Base-by-base conservation (phyloP, 345 rosid genomes). In the Boechera divaricarpa region DNA sequence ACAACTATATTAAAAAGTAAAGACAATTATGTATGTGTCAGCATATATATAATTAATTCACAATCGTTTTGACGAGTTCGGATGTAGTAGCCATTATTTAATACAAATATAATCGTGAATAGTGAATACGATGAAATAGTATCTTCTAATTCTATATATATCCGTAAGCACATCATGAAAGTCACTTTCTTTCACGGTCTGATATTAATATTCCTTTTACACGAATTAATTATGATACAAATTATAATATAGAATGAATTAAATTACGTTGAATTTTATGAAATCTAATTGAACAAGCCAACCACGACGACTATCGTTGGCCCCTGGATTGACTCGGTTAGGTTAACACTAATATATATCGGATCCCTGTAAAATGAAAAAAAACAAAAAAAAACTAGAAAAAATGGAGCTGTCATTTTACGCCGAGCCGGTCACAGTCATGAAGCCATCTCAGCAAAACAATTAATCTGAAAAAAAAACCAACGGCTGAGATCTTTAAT, bases 111-210 rank as follows among this genome's bases (percentile, higher is more conserved):
- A 48, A 48, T 48, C 52, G 24, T 48, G 52, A 51, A 59, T 48
- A 52, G 24, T 7, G 44, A 75, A 58, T 59, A 67, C 62, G 73
- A 57, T 29, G 62, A 52, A 53, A 48, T 59, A 68, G 10, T 38
- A 59, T 58, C 36, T 15, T 56, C 42, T 39, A 9, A 4, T 36
- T 8, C 44, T 39, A 16, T 21, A 7, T 42, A 4, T 47, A 77
- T 63, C 57, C 57, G 12, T 45, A 67, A 12, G 65, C 48, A 72
- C 72, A 71, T 71, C 81, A 77, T 72, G 76, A 56, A 71, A 39
- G 56, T 65, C 81, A 77, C 73, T 66, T 77, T 77, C 81, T 65
- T 57, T 64, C 81, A 72, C 73, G 77, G 77, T 65, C 63, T 71
- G 73, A 48, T 48, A 36, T 18, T 39, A 71, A 32, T 65, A 57